Conservation (phyloP, 139 green algal genomes). For the Chlorella sp. region DNA sequence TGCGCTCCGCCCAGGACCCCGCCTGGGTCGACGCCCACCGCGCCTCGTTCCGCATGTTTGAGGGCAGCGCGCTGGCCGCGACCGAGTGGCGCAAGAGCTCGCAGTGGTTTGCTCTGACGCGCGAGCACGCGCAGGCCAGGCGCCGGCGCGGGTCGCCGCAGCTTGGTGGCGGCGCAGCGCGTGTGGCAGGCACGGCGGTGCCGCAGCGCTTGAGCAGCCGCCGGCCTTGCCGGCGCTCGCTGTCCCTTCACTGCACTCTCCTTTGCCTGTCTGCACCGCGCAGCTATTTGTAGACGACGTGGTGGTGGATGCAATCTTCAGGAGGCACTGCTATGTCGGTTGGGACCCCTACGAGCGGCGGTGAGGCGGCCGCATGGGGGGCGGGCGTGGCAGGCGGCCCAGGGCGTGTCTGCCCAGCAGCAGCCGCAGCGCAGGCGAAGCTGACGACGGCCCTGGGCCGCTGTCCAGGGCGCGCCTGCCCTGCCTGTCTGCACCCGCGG, state of each 20-base stretch:
- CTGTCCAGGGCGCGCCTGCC: too few species aligned
- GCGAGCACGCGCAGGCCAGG: background rate
- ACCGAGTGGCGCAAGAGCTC: constrained; percentile 17
- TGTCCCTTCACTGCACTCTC: background rate
- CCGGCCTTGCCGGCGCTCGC: background rate
- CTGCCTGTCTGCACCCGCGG: too few species aligned
- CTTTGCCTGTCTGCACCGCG: background rate
- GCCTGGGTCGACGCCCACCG: too few species aligned
- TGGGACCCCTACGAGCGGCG: too few species aligned
- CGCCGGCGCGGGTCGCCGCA: background rate
- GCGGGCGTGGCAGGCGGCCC: too few species aligned
- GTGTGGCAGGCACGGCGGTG: background rate
- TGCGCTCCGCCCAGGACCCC: too few species aligned
- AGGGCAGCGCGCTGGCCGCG: background rate
- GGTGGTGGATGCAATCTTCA: background rate
- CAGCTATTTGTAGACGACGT: background rate
- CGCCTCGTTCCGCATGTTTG: background rate
- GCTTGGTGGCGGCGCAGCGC: background rate
- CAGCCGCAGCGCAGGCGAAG: too few species aligned
- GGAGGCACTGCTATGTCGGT: background rate
- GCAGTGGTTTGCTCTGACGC: constrained; percentile 13
- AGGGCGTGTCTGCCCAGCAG: too few species aligned
- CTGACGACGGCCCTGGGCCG: too few species aligned
- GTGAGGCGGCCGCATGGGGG: too few species aligned
- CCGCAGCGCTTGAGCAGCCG: background rate